phyloP scores from a whole-genome alignment of 345 rosid genomes.

The Durio zibethinus region DNA sequence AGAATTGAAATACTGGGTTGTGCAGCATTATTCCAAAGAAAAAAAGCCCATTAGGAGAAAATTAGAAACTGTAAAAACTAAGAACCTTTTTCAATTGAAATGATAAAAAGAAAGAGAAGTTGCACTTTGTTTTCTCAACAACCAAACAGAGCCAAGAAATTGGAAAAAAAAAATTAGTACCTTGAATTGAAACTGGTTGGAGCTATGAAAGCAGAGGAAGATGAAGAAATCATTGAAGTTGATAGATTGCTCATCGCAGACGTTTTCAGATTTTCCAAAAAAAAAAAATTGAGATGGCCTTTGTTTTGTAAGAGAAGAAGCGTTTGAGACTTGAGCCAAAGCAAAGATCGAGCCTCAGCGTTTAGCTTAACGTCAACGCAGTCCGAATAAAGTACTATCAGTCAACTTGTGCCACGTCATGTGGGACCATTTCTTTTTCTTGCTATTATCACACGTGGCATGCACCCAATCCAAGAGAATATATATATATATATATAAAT shows the following conservation, averaged over 20 bases:
- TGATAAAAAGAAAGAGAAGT: not conserved
- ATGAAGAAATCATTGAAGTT: constrained; percentile 39
- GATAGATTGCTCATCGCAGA: constrained; percentile 32
- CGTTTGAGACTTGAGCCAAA: too few species aligned
- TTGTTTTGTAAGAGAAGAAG: too few species aligned
- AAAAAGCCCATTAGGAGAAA: not conserved
- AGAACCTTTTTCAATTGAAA: not conserved
- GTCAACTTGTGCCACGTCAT: not conserved
- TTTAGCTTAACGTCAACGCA: not conserved
- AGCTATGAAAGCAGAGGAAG: constrained; percentile 42
- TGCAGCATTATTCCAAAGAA: constrained; percentile 13
- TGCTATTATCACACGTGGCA: not conserved
- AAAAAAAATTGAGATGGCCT: too few species aligned
- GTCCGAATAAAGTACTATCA: not conserved
- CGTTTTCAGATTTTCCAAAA: constrained; percentile 19
- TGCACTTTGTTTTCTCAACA: not conserved
- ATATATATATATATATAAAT: too few species aligned
- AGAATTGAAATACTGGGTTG: constrained; percentile 27
- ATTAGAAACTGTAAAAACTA: not conserved
- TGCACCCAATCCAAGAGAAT: too few species aligned
- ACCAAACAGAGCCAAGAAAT: not conserved
- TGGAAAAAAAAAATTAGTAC: constrained; percentile 1
- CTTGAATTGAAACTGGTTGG: constrained; percentile 29
- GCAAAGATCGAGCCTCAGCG: not conserved
- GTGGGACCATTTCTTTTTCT: not conserved